Conservation (phyloP, 2,329 filamentous ascomycete genomes). For the Alternaria solani region DNA sequence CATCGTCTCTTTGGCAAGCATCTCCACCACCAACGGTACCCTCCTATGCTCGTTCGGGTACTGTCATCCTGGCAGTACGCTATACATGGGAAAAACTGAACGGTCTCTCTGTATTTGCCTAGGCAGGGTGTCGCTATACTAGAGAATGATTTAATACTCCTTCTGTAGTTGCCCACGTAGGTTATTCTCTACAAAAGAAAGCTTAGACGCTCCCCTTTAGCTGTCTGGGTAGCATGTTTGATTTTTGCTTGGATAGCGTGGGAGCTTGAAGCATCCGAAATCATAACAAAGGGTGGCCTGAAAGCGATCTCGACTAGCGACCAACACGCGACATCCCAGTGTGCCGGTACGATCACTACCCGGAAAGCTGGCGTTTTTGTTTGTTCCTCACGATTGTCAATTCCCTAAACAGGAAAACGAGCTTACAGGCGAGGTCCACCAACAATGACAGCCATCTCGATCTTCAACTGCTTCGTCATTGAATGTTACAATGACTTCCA, state of each 20-base stretch:
- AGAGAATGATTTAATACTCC: too few species aligned
- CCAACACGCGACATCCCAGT: slow-evolving; percentile 7
- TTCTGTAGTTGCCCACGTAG: too few species aligned
- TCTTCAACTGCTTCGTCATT: not conserved
- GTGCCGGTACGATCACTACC: slow-evolving; percentile 3
- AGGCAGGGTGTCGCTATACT: too few species aligned
- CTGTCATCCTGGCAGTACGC: not conserved
- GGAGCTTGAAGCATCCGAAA: not conserved
- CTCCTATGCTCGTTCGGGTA: slow-evolving; percentile 11
- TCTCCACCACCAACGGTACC: slow-evolving; percentile 24
- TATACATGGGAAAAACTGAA: too few species aligned
- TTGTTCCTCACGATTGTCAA: not conserved
- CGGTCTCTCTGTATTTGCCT: too few species aligned
- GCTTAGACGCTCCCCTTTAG: too few species aligned
- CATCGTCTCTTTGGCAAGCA: slow-evolving; percentile 30
- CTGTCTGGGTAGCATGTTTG: too few species aligned
- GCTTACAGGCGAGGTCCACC: not conserved
- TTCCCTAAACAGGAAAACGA: not conserved
- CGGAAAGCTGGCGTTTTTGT: not conserved
- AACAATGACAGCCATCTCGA: not conserved
- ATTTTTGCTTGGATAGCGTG: too few species aligned
- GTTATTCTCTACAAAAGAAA: too few species aligned
- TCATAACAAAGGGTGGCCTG: slow-evolving; percentile 4
- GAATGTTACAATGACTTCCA: not conserved
- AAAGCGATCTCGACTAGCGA: slow-evolving; percentile 5